Conservation (phyloP, 148 eudicot genomes). For the Persicaria tinctoria region DNA sequence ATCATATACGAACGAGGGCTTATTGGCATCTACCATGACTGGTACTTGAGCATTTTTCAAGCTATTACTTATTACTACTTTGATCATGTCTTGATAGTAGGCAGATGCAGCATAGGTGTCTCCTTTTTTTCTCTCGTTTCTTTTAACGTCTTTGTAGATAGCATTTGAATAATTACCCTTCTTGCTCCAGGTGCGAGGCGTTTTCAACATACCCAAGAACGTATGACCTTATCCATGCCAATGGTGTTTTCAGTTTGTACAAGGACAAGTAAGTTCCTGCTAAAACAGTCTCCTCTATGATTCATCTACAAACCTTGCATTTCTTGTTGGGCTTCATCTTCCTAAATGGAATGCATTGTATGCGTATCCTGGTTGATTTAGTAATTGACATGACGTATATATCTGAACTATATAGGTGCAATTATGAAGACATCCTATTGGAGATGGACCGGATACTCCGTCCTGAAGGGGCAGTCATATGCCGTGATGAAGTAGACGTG, state of each 20-base stretch:
- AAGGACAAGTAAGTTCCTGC: conserved; percentile 38
- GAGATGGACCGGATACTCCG: conserved; percentile 94
- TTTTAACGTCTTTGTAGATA: too few relatives aligned
- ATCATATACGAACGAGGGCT: conserved; percentile 71
- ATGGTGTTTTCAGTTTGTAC: conserved; percentile 61
- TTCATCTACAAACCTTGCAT: neutral
- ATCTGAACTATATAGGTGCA: conserved; percentile 36
- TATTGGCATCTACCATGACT: conserved; percentile 82
- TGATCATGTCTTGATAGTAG: too few relatives aligned
- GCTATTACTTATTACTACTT: too few relatives aligned
- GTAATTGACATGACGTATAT: neutral
- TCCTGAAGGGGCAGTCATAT: conserved; percentile 75
- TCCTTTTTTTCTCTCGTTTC: too few relatives aligned
- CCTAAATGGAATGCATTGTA: neutral
- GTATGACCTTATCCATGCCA: conserved; percentile 76
- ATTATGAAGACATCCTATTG: conserved; percentile 52
- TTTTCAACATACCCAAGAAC: conserved; percentile 96
- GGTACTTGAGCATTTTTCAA: conserved; percentile 27
- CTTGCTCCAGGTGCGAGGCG: conserved; percentile 62
- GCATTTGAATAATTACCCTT: neutral
- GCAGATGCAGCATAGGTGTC: too few relatives aligned
- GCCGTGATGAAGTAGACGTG: too few relatives aligned
- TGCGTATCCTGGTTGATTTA: neutral
- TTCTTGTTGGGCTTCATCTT: neutral
- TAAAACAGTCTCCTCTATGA: too few relatives aligned